phyloP scores from a whole-genome alignment of 2,329 filamentous ascomycete genomes.

The Escovopsis sp. region DNA sequence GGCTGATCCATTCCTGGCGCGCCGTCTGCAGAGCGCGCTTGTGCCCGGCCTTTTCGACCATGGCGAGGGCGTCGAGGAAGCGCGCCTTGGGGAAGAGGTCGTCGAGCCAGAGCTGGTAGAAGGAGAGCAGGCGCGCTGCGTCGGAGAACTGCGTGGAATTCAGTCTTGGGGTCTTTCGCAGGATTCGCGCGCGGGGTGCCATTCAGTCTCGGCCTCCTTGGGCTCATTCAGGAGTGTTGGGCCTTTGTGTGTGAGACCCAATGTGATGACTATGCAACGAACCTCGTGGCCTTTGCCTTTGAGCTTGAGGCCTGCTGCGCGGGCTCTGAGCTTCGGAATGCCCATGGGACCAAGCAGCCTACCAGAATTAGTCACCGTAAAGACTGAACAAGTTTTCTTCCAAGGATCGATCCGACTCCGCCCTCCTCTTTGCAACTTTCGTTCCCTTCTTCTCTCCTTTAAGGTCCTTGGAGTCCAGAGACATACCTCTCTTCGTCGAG shows the following conservation, averaged over 20 bases:
- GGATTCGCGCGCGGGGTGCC: too few relatives aligned
- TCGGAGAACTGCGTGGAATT: conserved; percentile 54
- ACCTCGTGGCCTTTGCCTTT: conserved; percentile 94
- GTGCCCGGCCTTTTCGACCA: conserved; percentile 89
- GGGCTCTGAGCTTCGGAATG: conserved; percentile 64
- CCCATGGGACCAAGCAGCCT: conserved; percentile 73
- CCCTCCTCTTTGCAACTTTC: neutral
- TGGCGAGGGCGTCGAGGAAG: conserved; percentile 74
- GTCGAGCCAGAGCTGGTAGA: conserved; percentile 95
- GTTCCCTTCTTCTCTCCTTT: too few relatives aligned
- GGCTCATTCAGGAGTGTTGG: too few relatives aligned
- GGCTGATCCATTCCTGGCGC: conserved; percentile 72
- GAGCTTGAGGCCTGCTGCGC: conserved; percentile 57
- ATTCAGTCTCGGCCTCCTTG: too few relatives aligned
- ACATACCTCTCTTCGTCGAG: conserved; percentile 62
- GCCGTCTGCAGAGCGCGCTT: conserved; percentile 61
- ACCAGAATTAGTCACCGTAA: too few relatives aligned
- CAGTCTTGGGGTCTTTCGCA: conserved; percentile 1
- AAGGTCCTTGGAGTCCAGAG: too few relatives aligned
- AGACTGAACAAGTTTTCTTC: too few relatives aligned
- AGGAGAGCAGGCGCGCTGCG: conserved; percentile 62
- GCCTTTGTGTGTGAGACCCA: too few relatives aligned
- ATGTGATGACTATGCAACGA: too few relatives aligned
- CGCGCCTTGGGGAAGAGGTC: conserved; percentile 89
- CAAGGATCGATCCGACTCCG: too few relatives aligned